Evolutionary conservation across 2,329 filamentous ascomycete genomes (phyloP).

Genomic region (Penicillium sclerotiorum): DNA sequence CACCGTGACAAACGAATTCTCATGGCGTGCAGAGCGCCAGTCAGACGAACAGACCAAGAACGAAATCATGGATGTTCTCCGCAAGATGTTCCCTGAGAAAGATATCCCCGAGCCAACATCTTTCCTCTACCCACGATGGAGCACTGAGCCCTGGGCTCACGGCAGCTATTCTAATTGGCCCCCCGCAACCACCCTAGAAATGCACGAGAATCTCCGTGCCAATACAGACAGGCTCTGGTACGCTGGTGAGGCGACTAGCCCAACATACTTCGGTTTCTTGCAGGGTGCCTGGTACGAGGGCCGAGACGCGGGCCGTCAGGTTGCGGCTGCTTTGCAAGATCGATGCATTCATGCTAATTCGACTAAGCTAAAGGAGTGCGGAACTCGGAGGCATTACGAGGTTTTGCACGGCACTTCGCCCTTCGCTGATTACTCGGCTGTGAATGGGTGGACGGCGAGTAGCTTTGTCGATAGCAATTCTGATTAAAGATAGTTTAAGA

Average conservation of each 20-base stretch:
- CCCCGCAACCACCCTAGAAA: constrained; percentile 62
- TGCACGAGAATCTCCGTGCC: constrained; percentile 69
- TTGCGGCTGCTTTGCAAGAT: constrained; percentile 29
- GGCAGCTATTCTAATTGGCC: constrained; percentile 73
- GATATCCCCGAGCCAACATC: constrained; percentile 61
- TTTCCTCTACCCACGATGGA: constrained; percentile 66
- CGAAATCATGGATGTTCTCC: constrained; percentile 61
- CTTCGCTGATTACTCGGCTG: constrained; percentile 28
- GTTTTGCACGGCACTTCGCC: constrained; percentile 35
- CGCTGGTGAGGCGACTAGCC: constrained; percentile 65
- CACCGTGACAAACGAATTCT: constrained; percentile 61
- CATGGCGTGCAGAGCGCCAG: constrained; percentile 62
- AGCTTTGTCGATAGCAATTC: constrained; percentile 30
- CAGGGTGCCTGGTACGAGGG: constrained; percentile 66
- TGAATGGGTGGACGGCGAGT: constrained; percentile 34
- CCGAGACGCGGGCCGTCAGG: constrained; percentile 48
- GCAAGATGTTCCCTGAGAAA: constrained; percentile 62
- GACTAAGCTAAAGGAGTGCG: constrained; percentile 21
- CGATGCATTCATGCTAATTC: constrained; percentile 22
- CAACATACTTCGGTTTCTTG: constrained; percentile 67
- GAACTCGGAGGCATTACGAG: constrained; percentile 29
- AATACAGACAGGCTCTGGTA: constrained; percentile 65
- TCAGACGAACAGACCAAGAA: constrained; percentile 59
- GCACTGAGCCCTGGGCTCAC: constrained; percentile 51
- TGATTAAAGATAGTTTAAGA: too few species aligned